Base-by-base conservation (phyloP, 768 basidiomycete genomes). In the Sarcodon aspratus region DNA sequence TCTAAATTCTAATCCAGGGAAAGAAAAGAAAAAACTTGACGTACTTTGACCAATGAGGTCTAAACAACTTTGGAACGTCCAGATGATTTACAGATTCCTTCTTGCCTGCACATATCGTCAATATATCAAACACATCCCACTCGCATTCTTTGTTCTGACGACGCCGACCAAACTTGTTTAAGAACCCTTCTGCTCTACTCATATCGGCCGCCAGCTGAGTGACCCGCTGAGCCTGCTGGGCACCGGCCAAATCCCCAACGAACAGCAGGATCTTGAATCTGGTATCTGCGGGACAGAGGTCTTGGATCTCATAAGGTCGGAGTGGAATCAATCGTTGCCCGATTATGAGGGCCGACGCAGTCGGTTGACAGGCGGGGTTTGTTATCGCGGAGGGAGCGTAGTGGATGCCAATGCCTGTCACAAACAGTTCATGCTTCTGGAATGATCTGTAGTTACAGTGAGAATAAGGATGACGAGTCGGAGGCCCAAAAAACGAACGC, bases 41-140 rank as follows among this genome's bases (percentile, higher is more conserved):
- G 47, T 45, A 80, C 80, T 73, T 79, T 1, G 78, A 73, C 79
- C 79, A 81, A 59, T 81, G 79, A 8, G 69, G 59, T 45, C 76
- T 63, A 49, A 81, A 62, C 8, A 69, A 47, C 38, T 54, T 51
- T 1, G 79, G 79, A 9, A 81, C 53, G 37, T 72, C 70, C 27
- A 66, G 72, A 50, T 71, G 70, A 44, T 64, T 59, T 6, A 76
- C 67, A 12, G 55, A 61, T 44, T 64, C 57, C 53, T 72, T 73
- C 34, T 54, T 66, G 9, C 62, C 58, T 32, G 66, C 57, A 49
- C 66, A 61, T 47, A 76, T 69, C 1, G 69, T 48, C 15, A 73
- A 36, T 10, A 77, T 63, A 38, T 75, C 71, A 54, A 74, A 77
- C 11, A 73, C 56, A 17, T 63, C 59, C 45, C 58, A 61, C 4